Evolutionary conservation across 768 basidiomycete genomes (phyloP).

Genomic region (Lactifluus echinatus): DNA sequence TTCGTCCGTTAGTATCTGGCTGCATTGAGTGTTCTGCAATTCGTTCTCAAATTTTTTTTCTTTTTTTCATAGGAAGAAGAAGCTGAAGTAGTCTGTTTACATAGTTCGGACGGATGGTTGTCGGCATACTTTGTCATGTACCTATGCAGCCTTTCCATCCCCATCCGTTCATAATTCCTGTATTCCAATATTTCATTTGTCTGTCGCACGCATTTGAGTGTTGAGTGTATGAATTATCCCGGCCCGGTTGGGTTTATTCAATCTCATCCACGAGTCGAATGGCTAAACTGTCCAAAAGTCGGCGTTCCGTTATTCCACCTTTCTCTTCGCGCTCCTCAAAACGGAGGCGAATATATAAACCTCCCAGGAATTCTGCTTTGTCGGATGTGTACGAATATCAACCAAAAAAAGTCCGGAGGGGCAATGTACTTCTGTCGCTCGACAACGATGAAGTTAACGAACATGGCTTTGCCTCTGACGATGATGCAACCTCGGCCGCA

Average conservation of each 20-base stretch:
- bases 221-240: background rate
- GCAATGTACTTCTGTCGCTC: slow-evolving; percentile 44
- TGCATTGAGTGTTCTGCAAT: background rate
- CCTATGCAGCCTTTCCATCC: slow-evolving; percentile 4
- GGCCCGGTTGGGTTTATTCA: background rate
- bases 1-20: slow-evolving; percentile 65
- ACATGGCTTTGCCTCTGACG: slow-evolving; percentile 26
- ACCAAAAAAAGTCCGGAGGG: slow-evolving; percentile 40
- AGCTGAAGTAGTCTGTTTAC: slow-evolving; percentile 67
- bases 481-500: slow-evolving; percentile 29
- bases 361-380: slow-evolving; percentile 17
- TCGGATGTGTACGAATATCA: slow-evolving; percentile 61
- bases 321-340: slow-evolving; percentile 25
- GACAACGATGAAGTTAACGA: slow-evolving; percentile 44
- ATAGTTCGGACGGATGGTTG: background rate
- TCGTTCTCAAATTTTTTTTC: slow-evolving; percentile 3
- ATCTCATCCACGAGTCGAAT: background rate
- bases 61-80: slow-evolving; percentile 67
- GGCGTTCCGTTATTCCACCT: background rate
- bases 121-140: slow-evolving; percentile 8
- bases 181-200: background rate
- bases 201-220: too few relatives aligned
- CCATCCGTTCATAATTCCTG: background rate
- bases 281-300: background rate
- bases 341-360: slow-evolving; percentile 28